These are phyloP conservation scores for Amphirosellinia nigrospora DNA, from an alignment of 495 filamentous ascomycete genomes.

Conservation along the genomic window DNA sequence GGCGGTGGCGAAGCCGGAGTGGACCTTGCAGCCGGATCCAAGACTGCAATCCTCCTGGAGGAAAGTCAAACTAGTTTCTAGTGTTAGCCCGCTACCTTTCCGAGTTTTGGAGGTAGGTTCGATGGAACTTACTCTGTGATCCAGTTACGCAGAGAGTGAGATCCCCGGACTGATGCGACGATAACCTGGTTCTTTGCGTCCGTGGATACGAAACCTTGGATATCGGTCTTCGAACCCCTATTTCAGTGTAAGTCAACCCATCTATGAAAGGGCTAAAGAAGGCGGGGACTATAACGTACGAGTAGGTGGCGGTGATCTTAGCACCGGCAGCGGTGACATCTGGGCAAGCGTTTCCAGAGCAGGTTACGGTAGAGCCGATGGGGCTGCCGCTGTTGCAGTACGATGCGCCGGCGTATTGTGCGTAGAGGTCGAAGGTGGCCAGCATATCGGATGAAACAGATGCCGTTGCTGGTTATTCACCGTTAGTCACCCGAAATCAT, in stretches of 20 bases:
- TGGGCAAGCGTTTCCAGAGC: constrained; percentile 65
- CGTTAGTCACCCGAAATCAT: constrained; percentile 2
- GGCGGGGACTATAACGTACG: constrained; percentile 52
- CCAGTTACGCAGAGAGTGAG: constrained; percentile 67
- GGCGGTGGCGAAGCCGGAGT: constrained; percentile 48
- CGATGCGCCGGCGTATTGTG: constrained; percentile 72
- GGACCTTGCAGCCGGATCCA: constrained; percentile 40
- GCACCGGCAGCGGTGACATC: constrained; percentile 63
- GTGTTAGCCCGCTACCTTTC: neutral
- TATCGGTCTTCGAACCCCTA: constrained; percentile 63
- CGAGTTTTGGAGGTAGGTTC: neutral
- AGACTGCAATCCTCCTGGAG: constrained; percentile 42
- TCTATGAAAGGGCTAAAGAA: constrained; percentile 19
- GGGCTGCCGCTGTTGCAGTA: constrained; percentile 67
- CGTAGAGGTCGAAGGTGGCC: constrained; percentile 63
- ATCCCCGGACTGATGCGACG: constrained; percentile 74
- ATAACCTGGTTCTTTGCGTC: constrained; percentile 68
- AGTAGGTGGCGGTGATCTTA: constrained; percentile 61
- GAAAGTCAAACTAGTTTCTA: constrained; percentile 39
- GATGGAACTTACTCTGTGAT: constrained; percentile 62
- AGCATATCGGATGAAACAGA: constrained; percentile 46
- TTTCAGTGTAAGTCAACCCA: constrained; percentile 13
- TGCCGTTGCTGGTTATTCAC: constrained; percentile 29
- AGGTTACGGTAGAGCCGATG: constrained; percentile 60
- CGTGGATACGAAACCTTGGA: constrained; percentile 70